These are phyloP conservation scores for Dactylonectria estremocensis DNA, from an alignment of 2,329 filamentous ascomycete species.

Conservation along the genomic window DNA sequence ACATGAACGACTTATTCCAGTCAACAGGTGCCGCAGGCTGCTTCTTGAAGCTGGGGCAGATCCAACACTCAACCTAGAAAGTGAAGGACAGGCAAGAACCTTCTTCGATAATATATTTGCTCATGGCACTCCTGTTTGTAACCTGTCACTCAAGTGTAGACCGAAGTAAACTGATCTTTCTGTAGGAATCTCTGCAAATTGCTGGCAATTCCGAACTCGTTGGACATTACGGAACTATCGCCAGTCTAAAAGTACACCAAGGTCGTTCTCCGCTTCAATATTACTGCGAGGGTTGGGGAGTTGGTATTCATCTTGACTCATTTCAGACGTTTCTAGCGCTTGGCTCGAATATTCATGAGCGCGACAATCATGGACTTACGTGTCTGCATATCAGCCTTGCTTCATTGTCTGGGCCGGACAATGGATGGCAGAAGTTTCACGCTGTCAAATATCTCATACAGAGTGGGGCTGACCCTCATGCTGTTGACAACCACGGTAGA, in stretches of 20 bases:
- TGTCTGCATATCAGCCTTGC: constrained; percentile 28
- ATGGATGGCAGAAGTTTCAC: neutral
- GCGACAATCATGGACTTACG: neutral
- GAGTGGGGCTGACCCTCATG: constrained; percentile 1
- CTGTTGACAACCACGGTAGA: neutral
- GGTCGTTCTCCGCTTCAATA: neutral
- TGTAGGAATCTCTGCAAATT: constrained; percentile 6
- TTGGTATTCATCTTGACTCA: neutral
- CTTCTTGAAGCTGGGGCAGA: constrained; percentile 30
- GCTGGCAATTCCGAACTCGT: constrained; percentile 18
- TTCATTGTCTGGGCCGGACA: too few species aligned
- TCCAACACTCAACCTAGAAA: constrained; percentile 2
- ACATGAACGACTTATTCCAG: too few species aligned
- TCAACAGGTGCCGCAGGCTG: constrained; percentile 14
- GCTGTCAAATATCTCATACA: constrained; percentile 7
- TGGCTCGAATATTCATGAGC: constrained; percentile 12
- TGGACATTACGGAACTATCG: neutral
- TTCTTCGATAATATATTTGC: neutral
- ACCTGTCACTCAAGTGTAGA: neutral
- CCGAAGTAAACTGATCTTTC: neutral
- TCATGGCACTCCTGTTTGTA: neutral
- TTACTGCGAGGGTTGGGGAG: neutral
- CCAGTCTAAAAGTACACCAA: neutral
- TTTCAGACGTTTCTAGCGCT: neutral
- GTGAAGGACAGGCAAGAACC: too few species aligned